Base-by-base conservation (phyloP, 2,329 filamentous ascomycete genomes). In the Pseudogymnoascus sp. region DNA sequence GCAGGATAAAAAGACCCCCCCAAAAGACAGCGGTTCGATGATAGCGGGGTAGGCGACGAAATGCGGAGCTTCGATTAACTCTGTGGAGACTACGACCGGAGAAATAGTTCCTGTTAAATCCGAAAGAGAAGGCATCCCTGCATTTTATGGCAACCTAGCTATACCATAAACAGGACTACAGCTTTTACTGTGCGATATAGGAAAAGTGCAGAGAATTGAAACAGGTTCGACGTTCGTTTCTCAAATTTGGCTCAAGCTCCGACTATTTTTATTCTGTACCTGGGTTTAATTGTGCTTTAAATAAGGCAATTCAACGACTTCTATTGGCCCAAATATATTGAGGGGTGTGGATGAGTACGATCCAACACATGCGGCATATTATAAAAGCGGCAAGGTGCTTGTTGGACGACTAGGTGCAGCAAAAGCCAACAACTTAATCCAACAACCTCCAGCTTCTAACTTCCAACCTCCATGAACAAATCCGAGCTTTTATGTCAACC, bases 321-420 rank as follows among this genome's bases (percentile, higher is more conserved):
- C 67, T 8, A 33, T 70, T 5, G 61, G 63, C 4, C 68, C 68
- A 25, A 59, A 39, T 27, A 67, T 68, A 12, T 25, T 60, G 13
- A 61, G 63, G 27, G 68, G 67, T 8, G 62, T 69, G 1, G 64
- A 67, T 29, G 69, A 70, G 37, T 55, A 70, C 65, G 69, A 68
- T 10, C 66, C 68, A 37, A 67, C 61, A 48, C 68, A 69, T 64
- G 67, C 67, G n/a, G 64, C 67, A 31, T 67, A 67, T 60, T 67
- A 67, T 13, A 64, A 66, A 21, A 64, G 66, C 65, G 67, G 66
- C 66, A 52, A 18, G 45, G 21, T 21, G 21, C 21, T 21, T 21
- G 21, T 21, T 21, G 21, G 4, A 21, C 21, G 21, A 21, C 21
- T 21, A 21, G 21, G 21, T 4, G 21, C 4, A 21, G 21, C 4